Evolutionary conservation across 768 basidiomycete genomes (phyloP).

Genomic region (Pholiota conissans): DNA sequence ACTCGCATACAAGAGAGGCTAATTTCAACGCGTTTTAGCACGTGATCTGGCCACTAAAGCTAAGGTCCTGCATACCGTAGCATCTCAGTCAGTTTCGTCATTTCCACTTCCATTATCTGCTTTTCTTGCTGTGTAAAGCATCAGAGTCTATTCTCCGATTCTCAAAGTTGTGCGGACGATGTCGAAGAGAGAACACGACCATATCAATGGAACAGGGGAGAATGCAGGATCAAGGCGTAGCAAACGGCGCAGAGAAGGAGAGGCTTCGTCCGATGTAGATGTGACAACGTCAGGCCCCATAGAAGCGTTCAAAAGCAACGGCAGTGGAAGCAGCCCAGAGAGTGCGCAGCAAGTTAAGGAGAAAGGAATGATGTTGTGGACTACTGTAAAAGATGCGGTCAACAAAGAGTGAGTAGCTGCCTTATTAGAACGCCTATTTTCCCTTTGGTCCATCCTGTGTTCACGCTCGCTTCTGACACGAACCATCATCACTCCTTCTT

Average conservation of each 20-base stretch:
- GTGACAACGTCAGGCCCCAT: slow-evolving; percentile 34
- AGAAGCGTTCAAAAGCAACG: slow-evolving; percentile 19
- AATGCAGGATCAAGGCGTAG: slow-evolving; percentile 35
- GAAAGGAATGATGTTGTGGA: slow-evolving; percentile 73
- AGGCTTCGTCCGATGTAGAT: slow-evolving; percentile 42
- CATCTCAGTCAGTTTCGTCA: slow-evolving; percentile 18
- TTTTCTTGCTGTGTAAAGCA: background rate
- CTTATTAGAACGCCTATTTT: slow-evolving; percentile 38
- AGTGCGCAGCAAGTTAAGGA: slow-evolving; percentile 55
- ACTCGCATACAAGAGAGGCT: slow-evolving; percentile 13
- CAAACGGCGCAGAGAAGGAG: slow-evolving; percentile 43
- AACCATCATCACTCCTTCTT: slow-evolving; percentile 15
- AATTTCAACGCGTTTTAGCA: slow-evolving; percentile 22
- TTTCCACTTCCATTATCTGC: slow-evolving; percentile 1
- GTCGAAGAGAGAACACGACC: slow-evolving; percentile 42
- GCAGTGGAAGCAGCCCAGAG: slow-evolving; percentile 22
- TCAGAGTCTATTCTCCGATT: background rate
- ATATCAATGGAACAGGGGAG: slow-evolving; percentile 32
- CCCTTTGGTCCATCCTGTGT: slow-evolving; percentile 23
- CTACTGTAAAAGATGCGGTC: slow-evolving; percentile 77
- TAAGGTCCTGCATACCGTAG: slow-evolving; percentile 14
- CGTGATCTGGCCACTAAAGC: slow-evolving; percentile 20
- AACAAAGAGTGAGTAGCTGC: slow-evolving; percentile 81
- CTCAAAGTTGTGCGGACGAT: slow-evolving; percentile 20
- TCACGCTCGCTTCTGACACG: slow-evolving; percentile 23